Evolutionary conservation across 1,284 basidiomycete species (phyloP).

Genomic region (Wolfiporia cocos): DNA sequence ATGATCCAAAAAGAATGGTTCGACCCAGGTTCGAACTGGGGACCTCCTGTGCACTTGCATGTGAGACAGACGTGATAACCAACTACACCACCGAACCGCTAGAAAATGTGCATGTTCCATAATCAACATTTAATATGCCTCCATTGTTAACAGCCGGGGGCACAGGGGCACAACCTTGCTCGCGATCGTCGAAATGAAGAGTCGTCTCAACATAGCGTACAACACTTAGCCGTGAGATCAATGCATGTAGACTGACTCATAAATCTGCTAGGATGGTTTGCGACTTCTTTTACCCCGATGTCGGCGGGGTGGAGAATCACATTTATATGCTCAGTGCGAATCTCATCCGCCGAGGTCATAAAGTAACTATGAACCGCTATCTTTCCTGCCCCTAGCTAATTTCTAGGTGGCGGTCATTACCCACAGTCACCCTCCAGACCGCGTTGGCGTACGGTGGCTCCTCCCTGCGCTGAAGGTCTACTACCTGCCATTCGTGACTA

Average conservation of each 20-base stretch:
- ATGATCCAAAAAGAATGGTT: not conserved
- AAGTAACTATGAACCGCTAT: constrained; percentile 38
- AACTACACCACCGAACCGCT: constrained; percentile 26
- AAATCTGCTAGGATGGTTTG: constrained; percentile 73
- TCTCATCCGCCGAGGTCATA: constrained; percentile 82
- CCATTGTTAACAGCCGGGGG: not conserved
- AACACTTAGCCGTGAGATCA: not conserved
- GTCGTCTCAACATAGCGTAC: not conserved
- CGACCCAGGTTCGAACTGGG: constrained; percentile 22
- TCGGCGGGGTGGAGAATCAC: constrained; percentile 96
- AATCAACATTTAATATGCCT: not conserved
- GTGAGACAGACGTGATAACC: constrained; percentile 29
- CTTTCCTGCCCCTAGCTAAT: not conserved
- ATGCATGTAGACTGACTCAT: not conserved
- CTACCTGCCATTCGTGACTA: constrained; percentile 84
- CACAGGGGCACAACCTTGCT: no score
- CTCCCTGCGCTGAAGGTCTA: constrained; percentile 88
- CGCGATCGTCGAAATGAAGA: no score
- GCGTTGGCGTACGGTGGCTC: constrained; percentile 87
- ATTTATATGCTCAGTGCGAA: constrained; percentile 91
- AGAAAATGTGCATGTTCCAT: not conserved
- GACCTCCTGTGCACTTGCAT: constrained; percentile 21
- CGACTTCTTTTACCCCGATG: constrained; percentile 94
- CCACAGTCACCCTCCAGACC: constrained; percentile 82
- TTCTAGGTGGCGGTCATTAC: constrained; percentile 89